Percentiles rank a stretch among this genome's conserved stretches.
phyloP scores from a whole-genome alignment of 805 yeast genomes.

The Clavispora phyllophila region DNA sequence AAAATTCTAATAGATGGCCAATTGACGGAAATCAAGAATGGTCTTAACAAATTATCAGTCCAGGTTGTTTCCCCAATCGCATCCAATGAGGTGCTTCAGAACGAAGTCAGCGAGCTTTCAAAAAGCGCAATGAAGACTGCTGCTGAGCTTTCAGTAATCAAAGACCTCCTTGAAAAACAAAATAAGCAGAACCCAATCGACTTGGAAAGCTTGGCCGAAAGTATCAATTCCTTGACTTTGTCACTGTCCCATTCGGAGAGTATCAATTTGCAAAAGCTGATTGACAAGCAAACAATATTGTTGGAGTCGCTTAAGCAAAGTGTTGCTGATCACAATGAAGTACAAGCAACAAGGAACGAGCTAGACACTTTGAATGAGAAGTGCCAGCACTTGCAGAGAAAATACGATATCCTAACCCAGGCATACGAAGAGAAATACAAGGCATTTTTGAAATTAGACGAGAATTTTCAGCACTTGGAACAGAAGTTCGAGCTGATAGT shows the following conservation, averaged over 20 bases:
- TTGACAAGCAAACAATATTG: not conserved
- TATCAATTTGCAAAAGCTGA: not conserved
- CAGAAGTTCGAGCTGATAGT: slow-evolving; percentile 11
- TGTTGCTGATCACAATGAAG: not conserved
- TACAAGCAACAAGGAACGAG: not conserved
- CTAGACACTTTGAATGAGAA: slow-evolving; percentile 1
- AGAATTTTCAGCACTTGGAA: slow-evolving; percentile 17
- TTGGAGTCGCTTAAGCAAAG: not conserved
- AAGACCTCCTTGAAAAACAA: not conserved
- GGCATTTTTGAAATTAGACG: slow-evolving; percentile 19
- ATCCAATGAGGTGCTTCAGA: not conserved
- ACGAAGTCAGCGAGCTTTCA: not conserved
- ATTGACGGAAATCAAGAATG: not conserved
- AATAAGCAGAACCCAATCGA: not conserved
- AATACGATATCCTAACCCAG: slow-evolving; percentile 17
- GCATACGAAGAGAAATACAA: slow-evolving; percentile 21
- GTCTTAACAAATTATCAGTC: not conserved
- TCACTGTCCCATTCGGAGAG: not conserved
- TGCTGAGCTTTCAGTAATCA: not conserved
- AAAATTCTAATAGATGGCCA: not conserved
- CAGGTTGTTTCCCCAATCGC: not conserved
- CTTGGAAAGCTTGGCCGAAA: not conserved
- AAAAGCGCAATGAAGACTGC: not conserved
- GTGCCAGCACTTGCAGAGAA: slow-evolving; percentile 10
- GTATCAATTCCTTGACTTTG: not conserved